Evolutionary conservation across 192 early-diverging fungal species (phyloP), one percentile per base, ranked within the genome.

Genomic region (Coemansia sp.): DNA sequence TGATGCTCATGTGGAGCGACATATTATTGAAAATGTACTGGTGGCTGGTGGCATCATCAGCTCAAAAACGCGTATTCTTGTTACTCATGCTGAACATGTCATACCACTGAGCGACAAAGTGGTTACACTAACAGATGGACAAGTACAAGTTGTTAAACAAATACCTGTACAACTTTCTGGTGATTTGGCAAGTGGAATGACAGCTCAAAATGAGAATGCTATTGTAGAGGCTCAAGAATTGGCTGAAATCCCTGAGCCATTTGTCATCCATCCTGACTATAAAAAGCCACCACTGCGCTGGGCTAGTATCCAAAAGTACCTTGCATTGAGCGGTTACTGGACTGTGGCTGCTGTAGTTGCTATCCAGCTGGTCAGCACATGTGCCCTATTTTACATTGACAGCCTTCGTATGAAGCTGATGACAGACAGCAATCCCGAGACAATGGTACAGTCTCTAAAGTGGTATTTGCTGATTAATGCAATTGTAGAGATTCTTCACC

Each of bases 1-100:
- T 2, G 87, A 87, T 59, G 86, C 85, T 1, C 84, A 79, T 41
- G 86, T 87, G 1, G 85, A 79, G 17, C 79, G 83, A 3, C 81
- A 82, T 11, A 63, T 88, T 10, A 82, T 88, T 35, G 78, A 88
- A 17, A 38, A 78, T 53, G 65, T 83, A 52, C 22, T 84, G 66
- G 59, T 47, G 0, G 37, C 22, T 9, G 60, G 57, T 60, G 86
- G 70, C 1, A 78, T 57, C 8, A 80, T 67, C 14, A 37, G 50
- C 2, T 49, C 54, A 14, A 79, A 83, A 25, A 83, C 86, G 1
- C 72, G 82, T 0, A 64, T 90, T 10, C 48, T 79, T 21, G 76
- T 73, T 11, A 79, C 76, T 0, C 70, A 79, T 69, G 80, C 82
- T 5, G 47, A 57, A 24, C 75, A 78, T 53, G 23, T 78, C 2